Percentiles rank a stretch among this genome's conserved stretches.
Conservation (phyloP, 2,329 filamentous ascomycete genomes). For the Epichloe sibirici region DNA sequence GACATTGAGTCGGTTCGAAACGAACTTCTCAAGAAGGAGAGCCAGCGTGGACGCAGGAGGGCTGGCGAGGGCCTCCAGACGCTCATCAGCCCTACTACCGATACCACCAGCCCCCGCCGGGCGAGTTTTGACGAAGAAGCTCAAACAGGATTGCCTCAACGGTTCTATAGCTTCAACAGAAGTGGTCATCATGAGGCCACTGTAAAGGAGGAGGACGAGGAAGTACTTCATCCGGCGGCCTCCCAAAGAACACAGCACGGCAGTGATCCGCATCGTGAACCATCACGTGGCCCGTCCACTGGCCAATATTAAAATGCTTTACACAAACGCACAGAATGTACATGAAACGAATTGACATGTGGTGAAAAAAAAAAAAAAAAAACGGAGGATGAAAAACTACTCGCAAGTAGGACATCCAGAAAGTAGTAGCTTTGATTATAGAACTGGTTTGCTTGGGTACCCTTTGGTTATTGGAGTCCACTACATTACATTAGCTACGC, state of each 20-base stretch:
- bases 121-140: conserved; percentile 32
- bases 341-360: neutral
- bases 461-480: neutral
- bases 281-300: conserved; percentile 10
- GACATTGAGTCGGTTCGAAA: conserved; percentile 27
- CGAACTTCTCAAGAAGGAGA: conserved; percentile 28
- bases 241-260: conserved; percentile 5
- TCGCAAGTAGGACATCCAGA: neutral
- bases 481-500: neutral
- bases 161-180: conserved; percentile 20
- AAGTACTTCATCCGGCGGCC: conserved; percentile 7
- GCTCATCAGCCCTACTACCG: conserved; percentile 18
- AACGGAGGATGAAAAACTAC: neutral
- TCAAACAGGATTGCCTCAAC: conserved; percentile 21
- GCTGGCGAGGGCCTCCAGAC: conserved; percentile 33
- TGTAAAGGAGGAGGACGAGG: conserved; percentile 9
- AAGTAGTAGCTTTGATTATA: neutral
- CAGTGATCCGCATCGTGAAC: neutral
- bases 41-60: conserved; percentile 36
- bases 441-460: neutral
- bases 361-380: neutral
- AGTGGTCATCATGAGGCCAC: neutral
- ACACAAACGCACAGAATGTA: neutral
- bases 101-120: conserved; percentile 20
- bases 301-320: neutral